phyloP scores from a whole-genome alignment of 1,284 basidiomycete genomes.

The Apiotrichum domesticum region DNA sequence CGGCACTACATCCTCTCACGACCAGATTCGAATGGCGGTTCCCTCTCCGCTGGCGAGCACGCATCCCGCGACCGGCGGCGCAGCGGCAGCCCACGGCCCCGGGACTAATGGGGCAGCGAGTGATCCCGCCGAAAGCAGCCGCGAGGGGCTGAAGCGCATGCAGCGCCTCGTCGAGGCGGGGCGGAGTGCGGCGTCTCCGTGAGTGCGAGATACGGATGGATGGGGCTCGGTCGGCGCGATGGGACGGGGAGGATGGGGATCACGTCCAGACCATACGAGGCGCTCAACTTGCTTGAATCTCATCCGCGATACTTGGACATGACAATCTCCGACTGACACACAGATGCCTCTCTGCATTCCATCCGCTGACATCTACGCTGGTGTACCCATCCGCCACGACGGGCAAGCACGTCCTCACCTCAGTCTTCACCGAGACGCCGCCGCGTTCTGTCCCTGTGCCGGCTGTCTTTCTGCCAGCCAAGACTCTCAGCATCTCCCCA shows the following conservation, averaged over 20 bases:
- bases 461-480: conserved; percentile 14
- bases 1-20: too few relatives aligned
- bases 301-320: too few relatives aligned
- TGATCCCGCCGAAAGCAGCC: conserved; percentile 6
- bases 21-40: too few relatives aligned
- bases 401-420: conserved; percentile 10
- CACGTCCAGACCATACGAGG: too few relatives aligned
- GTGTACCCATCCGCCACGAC: conserved; percentile 9
- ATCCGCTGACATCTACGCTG: conserved; percentile 13
- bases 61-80: not conserved
- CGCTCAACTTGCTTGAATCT: too few relatives aligned
- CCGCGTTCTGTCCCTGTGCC: conserved; percentile 24
- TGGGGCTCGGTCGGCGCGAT: too few relatives aligned
- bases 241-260: too few relatives aligned
- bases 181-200: not conserved
- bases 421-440: conserved; percentile 14
- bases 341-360: conserved; percentile 12
- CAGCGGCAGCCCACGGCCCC: too few relatives aligned
- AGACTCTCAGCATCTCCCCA: conserved; percentile 27
- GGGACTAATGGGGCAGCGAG: not conserved
- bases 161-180: conserved; percentile 12
- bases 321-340: not conserved
- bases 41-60: not conserved
- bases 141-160: conserved; percentile 16
- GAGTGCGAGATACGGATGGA: not conserved